Evolutionary conservation across 805 yeast genomes (phyloP).

Genomic region (Candida boidinii): DNA sequence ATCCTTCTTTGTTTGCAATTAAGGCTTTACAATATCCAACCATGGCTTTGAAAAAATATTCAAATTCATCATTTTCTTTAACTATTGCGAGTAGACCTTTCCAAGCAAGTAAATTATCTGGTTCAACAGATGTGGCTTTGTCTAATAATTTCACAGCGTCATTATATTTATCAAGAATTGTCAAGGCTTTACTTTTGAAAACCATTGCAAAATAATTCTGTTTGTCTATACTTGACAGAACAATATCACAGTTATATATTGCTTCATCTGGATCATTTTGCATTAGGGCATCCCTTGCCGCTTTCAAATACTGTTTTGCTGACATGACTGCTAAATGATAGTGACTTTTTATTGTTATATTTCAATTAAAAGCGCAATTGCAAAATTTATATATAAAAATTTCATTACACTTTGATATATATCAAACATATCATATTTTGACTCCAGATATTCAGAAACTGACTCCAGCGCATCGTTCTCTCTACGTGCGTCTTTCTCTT

Average conservation of each 20-base stretch:
- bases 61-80: slow-evolving; percentile 27
- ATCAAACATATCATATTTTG: too few species aligned
- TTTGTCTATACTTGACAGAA: slow-evolving; percentile 44
- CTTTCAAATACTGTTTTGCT: slow-evolving; percentile 28
- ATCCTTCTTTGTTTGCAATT: slow-evolving; percentile 32
- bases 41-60: slow-evolving; percentile 37
- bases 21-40: slow-evolving; percentile 35
- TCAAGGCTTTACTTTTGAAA: slow-evolving; percentile 64
- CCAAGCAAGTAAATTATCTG: slow-evolving; percentile 60
- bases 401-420: too few species aligned
- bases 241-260: slow-evolving; percentile 44
- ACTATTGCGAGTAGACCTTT: slow-evolving; percentile 60
- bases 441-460: too few species aligned
- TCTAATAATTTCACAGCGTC: slow-evolving; percentile 36
- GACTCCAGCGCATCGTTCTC: too few species aligned
- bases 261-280: slow-evolving; percentile 56
- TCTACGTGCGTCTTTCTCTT: too few species aligned
- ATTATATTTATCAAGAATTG: slow-evolving; percentile 29
- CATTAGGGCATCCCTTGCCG: slow-evolving; percentile 43
- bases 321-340: too few species aligned
- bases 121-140: slow-evolving; percentile 41
- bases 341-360: too few species aligned
- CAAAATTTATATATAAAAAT: too few species aligned
- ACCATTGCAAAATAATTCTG: slow-evolving; percentile 58
- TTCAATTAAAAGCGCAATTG: too few species aligned